Evolutionary conservation across 164 flowering plant species (phyloP).

Genomic region (Hamamelis virginiana): DNA sequence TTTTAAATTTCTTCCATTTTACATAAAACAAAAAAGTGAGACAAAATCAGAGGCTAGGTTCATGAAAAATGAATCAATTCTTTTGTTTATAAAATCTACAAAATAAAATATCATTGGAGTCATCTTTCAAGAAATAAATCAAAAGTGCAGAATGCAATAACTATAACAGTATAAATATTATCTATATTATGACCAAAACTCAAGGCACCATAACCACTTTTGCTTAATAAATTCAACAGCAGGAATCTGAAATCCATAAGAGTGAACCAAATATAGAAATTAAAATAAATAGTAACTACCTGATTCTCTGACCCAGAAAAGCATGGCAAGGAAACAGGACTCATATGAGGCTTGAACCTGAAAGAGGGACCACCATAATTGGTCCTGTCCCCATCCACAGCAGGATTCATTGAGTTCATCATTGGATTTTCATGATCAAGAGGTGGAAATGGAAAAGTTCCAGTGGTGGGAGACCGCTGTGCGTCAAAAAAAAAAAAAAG

Average conservation of each 20-base stretch:
- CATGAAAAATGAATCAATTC: too few relatives aligned
- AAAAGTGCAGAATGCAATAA: too few relatives aligned
- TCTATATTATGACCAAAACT: not conserved
- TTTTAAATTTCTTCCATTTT: too few relatives aligned
- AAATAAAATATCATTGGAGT: too few relatives aligned
- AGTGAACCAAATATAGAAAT: not conserved
- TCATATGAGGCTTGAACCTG: slow-evolving; percentile 33
- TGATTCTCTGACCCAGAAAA: slow-evolving; percentile 25
- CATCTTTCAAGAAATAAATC: too few relatives aligned
- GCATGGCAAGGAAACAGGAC: slow-evolving; percentile 21
- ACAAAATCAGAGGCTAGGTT: too few relatives aligned
- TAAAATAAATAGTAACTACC: slow-evolving; percentile 26
- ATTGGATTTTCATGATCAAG: slow-evolving; percentile 27
- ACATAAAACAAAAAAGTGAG: too few relatives aligned
- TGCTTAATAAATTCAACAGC: not conserved
- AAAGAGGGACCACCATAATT: slow-evolving; percentile 28
- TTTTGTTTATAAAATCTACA: too few relatives aligned
- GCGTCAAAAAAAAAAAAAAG: slow-evolving; percentile 20
- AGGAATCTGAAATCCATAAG: not conserved
- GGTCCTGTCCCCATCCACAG: slow-evolving; percentile 24
- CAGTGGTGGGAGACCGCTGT: slow-evolving; percentile 74
- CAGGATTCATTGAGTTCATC: slow-evolving; percentile 17
- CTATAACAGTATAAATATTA: not conserved
- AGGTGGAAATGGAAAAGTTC: slow-evolving; percentile 42
- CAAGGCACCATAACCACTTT: not conserved